Evolutionary conservation across 2,329 filamentous ascomycete species (phyloP), one percentile per base, ranked within the genome.

Genomic region (Fusarium anguioides): DNA sequence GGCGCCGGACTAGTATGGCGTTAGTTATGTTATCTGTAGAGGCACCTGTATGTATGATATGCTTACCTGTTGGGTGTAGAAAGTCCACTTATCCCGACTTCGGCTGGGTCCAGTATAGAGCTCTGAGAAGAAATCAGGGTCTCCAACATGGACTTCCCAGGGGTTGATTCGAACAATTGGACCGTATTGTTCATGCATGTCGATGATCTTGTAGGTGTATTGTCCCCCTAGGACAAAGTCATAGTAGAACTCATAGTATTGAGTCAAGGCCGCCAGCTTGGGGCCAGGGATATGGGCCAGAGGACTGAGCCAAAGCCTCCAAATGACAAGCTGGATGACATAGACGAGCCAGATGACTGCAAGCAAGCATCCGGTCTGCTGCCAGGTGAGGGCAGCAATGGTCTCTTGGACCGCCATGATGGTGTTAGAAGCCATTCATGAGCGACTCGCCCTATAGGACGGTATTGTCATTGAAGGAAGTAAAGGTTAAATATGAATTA

Each of bases 211-310:
- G 67, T 76, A 80, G 15, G 74, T 80, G 60, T 81, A 83, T 67
- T 80, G 74, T 3, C 81, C 81, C 8, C 77, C 76, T 8, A 78
- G 71, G 39, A 80, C 53, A 20, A 82, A 72, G 53, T 83, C 81
- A 58, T 82, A 82, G 69, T 81, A 83, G 46, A 77, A 76, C 62
- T 80, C 79, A 56, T 80, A 81, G 72, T 76, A 79, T 48, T 76
- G 72, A 46, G 78, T 80, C 45, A 79, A 64, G 6, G 78, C 79
- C 24, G 79, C 78, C 29, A 81, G 73, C 62, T 68, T 78, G 49
- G 79, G 79, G 5, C 79, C 79, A 1, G 79, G 79, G 42, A 81
- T 75, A 51, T 75, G 72, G 44, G 78, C 73, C 35, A 80, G 72
- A 12, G 79, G 78, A 54, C 79, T 80, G 51, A 81, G 70, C 68